These are phyloP conservation scores for Penicillium sp. DNA, from an alignment of 2,329 filamentous ascomycete genomes.

Conservation along the genomic window DNA sequence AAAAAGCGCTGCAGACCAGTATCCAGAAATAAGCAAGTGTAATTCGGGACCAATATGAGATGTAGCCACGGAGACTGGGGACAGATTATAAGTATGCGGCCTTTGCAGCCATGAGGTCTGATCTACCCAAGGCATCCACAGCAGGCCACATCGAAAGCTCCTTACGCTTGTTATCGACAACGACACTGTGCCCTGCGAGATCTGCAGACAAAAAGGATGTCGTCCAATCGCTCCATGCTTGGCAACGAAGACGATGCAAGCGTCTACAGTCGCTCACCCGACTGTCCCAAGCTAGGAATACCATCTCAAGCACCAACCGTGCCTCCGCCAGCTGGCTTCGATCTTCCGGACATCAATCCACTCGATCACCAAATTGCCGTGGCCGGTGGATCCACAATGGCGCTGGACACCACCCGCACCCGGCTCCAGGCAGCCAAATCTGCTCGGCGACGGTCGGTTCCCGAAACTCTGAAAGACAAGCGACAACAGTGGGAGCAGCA, in stretches of 20 bases:
- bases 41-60: too few relatives aligned
- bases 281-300: not conserved
- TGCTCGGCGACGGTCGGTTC: too few relatives aligned
- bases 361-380: conserved; percentile 26
- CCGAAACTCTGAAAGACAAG: too few relatives aligned
- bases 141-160: not conserved
- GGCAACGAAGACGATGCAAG: conserved; percentile 1
- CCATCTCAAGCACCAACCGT: conserved; percentile 1
- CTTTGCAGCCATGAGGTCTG: not conserved
- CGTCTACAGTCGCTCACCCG: not conserved
- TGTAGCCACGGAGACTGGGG: too few relatives aligned
- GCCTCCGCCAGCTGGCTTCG: conserved; percentile 1
- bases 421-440: too few relatives aligned
- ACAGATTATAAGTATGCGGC: conserved; percentile 3
- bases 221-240: conserved; percentile 1
- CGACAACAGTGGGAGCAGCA: too few relatives aligned
- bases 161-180: not conserved
- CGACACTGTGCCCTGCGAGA: conserved; percentile 1
- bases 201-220: not conserved
- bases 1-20: too few relatives aligned
- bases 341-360: conserved; percentile 25
- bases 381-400: conserved; percentile 25
- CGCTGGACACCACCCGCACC: conserved; percentile 24
- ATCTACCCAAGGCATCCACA: not conserved
- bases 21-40: too few relatives aligned